Evolutionary conservation across 2,329 filamentous ascomycete genomes (phyloP).

Genomic region (Cryphonectria nitschkei): DNA sequence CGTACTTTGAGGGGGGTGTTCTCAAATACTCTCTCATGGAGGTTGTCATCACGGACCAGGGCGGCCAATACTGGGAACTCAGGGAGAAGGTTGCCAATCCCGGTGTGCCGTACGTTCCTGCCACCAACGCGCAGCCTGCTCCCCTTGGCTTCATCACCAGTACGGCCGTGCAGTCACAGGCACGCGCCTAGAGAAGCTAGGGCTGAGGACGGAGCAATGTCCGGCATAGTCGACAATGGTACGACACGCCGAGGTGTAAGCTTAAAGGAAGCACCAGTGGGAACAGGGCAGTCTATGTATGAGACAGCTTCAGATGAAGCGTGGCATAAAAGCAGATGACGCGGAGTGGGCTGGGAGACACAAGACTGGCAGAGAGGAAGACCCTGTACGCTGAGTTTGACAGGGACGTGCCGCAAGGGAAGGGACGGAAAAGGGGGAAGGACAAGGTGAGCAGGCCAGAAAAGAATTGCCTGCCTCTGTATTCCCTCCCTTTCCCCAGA

Average conservation of each 20-base stretch:
- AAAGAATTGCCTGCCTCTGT: neutral
- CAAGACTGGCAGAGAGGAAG: neutral
- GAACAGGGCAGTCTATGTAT: neutral
- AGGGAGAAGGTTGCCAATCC: constrained; percentile 36
- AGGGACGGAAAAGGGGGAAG: neutral
- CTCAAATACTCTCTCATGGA: constrained; percentile 55
- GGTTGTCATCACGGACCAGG: constrained; percentile 43
- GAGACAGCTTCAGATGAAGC: neutral
- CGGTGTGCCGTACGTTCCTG: neutral
- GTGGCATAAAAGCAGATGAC: neutral
- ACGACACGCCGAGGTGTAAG: neutral
- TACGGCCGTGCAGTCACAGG: neutral
- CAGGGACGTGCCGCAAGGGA: neutral
- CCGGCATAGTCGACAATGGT: no score
- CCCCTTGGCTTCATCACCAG: neutral
- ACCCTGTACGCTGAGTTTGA: neutral
- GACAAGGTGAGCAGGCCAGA: neutral
- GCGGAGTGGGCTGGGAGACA: neutral
- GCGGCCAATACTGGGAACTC: constrained; percentile 45
- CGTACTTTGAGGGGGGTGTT: constrained; percentile 49
- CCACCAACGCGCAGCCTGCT: constrained; percentile 13
- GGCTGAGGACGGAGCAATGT: neutral
- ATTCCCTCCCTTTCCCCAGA: neutral
- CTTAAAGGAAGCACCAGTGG: neutral
- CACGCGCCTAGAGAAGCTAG: neutral